Evolutionary conservation across 768 basidiomycete genomes (phyloP), one percentile per base, ranked within the genome.

Genomic region (Cystofilobasidium ferigula): DNA sequence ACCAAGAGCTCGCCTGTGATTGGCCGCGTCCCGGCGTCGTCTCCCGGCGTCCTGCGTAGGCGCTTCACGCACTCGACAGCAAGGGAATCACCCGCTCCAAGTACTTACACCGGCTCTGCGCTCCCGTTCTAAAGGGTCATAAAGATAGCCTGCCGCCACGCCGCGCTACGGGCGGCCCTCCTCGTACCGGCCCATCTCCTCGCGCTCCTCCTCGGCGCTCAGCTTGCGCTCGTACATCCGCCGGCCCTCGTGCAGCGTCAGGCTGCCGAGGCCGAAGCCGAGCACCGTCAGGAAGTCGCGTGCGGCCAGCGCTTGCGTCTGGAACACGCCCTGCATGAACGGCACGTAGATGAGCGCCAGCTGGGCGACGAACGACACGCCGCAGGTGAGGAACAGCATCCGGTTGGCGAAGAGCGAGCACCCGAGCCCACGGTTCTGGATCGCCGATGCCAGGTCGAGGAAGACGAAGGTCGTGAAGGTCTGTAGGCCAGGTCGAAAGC

Each of bases 401-500:
- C 82, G 82, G 79, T 98, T 98, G 26, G 69, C 56, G 65, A 83
- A 78, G 28, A 98, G 73, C 6, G 84, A 86, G 71, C 90, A 94
- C 45, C 86, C 85, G 20, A 98, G 82, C 12, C 91, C 91, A 60
- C 93, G 88, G 75, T 89, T 94, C 76, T 98, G 93, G 34, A 95
- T 76, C 0, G 93, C 93, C 40, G 92, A 97, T 10, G 90, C 87
- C 47, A 98, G 83, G 76, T 98, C 93, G 68, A 98, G 85, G 80
- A 95, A 89, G 63, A 98, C 93, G 77, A 98, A 98, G 73, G 85
- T 87, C n/a, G 92, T 88, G 76, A 98, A 98, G 28, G 93, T 95
- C 93, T 95, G 76, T 30, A 26, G 24, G 51, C 16, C 16, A 26
- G 45, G 9, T 3, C 28, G 35, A 28, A 45, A 43, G 18, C 38